These are phyloP conservation scores for Pythium pyrilobum DNA, from an alignment of 352 stramenopile genomes.

Conservation along the genomic window DNA sequence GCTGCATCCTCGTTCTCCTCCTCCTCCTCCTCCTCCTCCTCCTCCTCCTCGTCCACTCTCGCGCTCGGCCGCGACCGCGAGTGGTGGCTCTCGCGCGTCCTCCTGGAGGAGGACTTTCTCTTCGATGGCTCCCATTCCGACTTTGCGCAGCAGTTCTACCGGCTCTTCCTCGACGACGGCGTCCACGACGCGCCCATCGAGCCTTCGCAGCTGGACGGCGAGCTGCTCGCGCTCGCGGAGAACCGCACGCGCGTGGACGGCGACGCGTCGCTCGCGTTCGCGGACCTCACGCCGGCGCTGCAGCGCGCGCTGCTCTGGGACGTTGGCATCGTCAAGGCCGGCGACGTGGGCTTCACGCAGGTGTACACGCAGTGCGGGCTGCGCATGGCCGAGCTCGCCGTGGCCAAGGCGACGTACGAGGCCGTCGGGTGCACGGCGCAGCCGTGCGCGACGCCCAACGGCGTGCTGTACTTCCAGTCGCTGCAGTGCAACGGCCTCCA, in stretches of 20 bases:
- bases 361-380: constrained; percentile 35
- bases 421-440: constrained; percentile 26
- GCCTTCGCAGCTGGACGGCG: not conserved
- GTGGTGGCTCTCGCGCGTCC: constrained; percentile 19
- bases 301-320: constrained; percentile 49
- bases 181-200: constrained; percentile 3
- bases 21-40: constrained; percentile 4
- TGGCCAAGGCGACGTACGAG: constrained; percentile 22
- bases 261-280: constrained; percentile 8
- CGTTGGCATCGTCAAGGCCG: constrained; percentile 29
- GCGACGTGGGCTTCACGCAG: constrained; percentile 25
- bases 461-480: constrained; percentile 26
- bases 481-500: constrained; percentile 17
- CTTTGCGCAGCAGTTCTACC: constrained; percentile 52
- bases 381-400: constrained; percentile 36
- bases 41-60: not conserved
- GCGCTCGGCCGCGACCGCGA: constrained; percentile 11
- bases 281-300: constrained; percentile 26
- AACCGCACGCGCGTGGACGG: not conserved
- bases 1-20: constrained; percentile 6
- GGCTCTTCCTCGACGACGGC: constrained; percentile 28
- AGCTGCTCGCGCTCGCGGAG: not conserved
- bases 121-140: constrained; percentile 46
- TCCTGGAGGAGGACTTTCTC: constrained; percentile 33
- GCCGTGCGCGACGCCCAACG: constrained; percentile 28